Conservation (phyloP, 2,329 filamentous ascomycete species). For the Colletotrichum euphorbiae region DNA sequence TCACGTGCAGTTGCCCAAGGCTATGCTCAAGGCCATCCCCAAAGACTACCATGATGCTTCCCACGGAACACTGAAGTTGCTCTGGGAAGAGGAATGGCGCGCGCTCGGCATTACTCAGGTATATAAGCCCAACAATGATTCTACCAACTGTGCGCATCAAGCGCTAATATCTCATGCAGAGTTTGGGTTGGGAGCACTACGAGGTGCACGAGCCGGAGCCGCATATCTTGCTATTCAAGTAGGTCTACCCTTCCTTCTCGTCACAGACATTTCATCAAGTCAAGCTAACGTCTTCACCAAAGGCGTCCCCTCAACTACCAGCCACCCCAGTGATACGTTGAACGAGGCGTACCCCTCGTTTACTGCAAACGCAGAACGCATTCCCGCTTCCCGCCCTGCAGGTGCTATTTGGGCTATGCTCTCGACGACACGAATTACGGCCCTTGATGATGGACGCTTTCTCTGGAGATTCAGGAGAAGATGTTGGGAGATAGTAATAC, state of each 20-base stretch:
- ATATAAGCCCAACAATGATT: conserved; percentile 40
- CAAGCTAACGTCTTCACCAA: conserved; percentile 15
- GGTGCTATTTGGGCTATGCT: conserved; percentile 27
- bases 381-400: conserved; percentile 28
- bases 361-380: conserved; percentile 33
- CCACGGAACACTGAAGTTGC: conserved; percentile 92
- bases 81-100: conserved; percentile 99
- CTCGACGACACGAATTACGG: conserved; percentile 40
- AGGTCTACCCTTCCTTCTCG: conserved; percentile 53
- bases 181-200: conserved; percentile 98
- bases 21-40: conserved; percentile 97
- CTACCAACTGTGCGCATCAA: neutral
- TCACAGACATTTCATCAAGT: too few species aligned
- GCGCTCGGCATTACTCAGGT: conserved; percentile 97
- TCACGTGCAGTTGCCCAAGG: conserved; percentile 96
- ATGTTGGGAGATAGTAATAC: conserved; percentile 33
- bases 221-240: conserved; percentile 99
- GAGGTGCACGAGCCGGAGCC: conserved; percentile 99
- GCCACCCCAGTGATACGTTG: conserved; percentile 66
- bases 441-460: conserved; percentile 44
- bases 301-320: conserved; percentile 90
- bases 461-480: conserved; percentile 38
- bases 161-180: conserved; percentile 65
- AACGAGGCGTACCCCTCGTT: conserved; percentile 30
- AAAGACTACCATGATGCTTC: conserved; percentile 91